Conservation (phyloP, 2,329 filamentous ascomycete species). For the Ambrosiella cleistominuta region DNA sequence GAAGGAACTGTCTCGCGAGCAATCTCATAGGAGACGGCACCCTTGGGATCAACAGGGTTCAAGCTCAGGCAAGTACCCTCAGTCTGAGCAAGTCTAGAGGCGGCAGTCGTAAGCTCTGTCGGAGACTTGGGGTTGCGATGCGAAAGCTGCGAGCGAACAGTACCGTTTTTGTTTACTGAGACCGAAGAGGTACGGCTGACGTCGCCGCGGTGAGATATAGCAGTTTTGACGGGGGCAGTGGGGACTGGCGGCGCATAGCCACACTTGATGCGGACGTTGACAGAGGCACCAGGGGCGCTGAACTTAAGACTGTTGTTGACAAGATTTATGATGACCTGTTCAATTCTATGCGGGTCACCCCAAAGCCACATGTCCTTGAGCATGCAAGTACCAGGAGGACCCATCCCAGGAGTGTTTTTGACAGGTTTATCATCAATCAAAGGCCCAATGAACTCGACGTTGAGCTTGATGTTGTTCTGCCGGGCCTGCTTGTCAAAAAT, state of each 20-base stretch:
- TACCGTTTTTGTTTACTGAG: slow-evolving; percentile 28
- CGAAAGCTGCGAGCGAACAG: slow-evolving; percentile 31
- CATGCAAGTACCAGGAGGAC: slow-evolving; percentile 46
- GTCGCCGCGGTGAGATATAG: slow-evolving; percentile 18
- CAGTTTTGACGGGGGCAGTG: slow-evolving; percentile 10
- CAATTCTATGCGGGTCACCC: slow-evolving; percentile 81
- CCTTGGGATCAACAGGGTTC: slow-evolving; percentile 43
- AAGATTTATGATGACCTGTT: slow-evolving; percentile 86
- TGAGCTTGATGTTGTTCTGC: slow-evolving; percentile 58
- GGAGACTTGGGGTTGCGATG: slow-evolving; percentile 17
- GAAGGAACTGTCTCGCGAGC: slow-evolving; percentile 39
- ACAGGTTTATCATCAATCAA: not conserved
- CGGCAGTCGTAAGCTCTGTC: slow-evolving; percentile 11
- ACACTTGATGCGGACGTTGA: slow-evolving; percentile 61
- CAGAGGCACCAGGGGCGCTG: slow-evolving; percentile 57
- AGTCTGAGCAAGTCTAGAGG: slow-evolving; percentile 17
- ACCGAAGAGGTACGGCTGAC: slow-evolving; percentile 36
- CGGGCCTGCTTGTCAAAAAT: slow-evolving; percentile 84
- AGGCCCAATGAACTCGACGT: slow-evolving; percentile 40
- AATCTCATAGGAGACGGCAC: slow-evolving; percentile 26
- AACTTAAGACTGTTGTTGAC: slow-evolving; percentile 89
- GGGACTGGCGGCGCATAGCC: slow-evolving; percentile 24
- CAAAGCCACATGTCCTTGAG: slow-evolving; percentile 75
- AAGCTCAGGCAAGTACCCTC: slow-evolving; percentile 40
- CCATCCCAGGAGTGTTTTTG: slow-evolving; percentile 28